These are phyloP conservation scores for Candida arabinofermentans DNA, from an alignment of 805 yeast genomes.

Conservation along the genomic window DNA sequence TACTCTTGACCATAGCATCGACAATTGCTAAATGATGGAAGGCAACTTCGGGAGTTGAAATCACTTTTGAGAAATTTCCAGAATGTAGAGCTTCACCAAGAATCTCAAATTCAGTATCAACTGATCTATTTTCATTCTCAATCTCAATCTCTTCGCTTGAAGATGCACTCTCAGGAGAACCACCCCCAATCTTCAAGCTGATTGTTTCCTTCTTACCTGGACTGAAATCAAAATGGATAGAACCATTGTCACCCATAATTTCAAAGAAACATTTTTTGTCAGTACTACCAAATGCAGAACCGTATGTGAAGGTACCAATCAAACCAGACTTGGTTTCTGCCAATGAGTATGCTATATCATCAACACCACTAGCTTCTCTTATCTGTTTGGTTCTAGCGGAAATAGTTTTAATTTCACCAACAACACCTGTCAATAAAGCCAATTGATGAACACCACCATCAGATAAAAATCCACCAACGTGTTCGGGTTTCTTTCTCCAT, in stretches of 20 bases:
- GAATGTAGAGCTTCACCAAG: conserved; percentile 35
- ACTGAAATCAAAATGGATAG: conserved; percentile 63
- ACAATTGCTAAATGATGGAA: conserved; percentile 92
- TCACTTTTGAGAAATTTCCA: conserved; percentile 19
- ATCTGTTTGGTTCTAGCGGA: conserved; percentile 78
- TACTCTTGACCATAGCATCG: conserved; percentile 78
- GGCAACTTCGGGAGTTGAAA: conserved; percentile 63
- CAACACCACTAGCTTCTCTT: conserved; percentile 72
- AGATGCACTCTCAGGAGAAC: conserved; percentile 47
- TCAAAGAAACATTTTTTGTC: conserved; percentile 63
- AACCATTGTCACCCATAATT: conserved; percentile 78
- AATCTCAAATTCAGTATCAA: conserved; percentile 43
- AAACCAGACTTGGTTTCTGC: conserved; percentile 52
- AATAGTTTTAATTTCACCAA: conserved; percentile 69
- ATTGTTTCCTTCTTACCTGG: conserved; percentile 41
- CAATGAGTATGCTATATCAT: conserved; percentile 75
- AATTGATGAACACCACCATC: conserved; percentile 98
- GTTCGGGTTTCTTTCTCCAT: conserved; percentile 91
- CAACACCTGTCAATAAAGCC: conserved; percentile 76
- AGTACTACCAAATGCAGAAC: conserved; percentile 82
- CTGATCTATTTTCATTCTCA: conserved; percentile 40
- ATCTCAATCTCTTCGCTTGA: conserved; percentile 31
- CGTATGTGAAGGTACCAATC: conserved; percentile 84
- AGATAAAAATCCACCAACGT: conserved; percentile 86
- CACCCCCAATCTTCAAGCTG: conserved; percentile 47